These are phyloP conservation scores for Agarophyton chilense DNA, from an alignment of 23 red algal species.

Conservation along the genomic window DNA sequence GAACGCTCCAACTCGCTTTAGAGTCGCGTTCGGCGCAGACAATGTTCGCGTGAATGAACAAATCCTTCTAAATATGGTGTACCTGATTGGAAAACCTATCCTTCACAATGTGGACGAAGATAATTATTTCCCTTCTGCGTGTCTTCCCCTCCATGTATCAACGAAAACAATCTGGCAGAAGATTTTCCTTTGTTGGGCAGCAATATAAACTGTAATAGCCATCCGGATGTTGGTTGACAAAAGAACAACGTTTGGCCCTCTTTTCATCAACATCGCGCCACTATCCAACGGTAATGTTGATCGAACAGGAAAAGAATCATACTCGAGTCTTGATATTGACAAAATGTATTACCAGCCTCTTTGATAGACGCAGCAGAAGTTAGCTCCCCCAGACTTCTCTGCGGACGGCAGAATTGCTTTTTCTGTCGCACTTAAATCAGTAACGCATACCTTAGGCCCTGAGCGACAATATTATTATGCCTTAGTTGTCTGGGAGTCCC, in stretches of 20 bases:
- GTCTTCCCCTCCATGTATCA: slow-evolving; percentile 8
- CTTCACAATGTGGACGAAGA: slow-evolving; percentile 35
- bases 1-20: background rate
- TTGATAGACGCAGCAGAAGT: background rate
- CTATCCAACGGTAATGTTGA: slow-evolving; percentile 4
- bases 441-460: slow-evolving; percentile 26
- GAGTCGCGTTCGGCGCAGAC: slow-evolving; percentile 1
- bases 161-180: slow-evolving; percentile 15
- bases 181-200: background rate
- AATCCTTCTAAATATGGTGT: slow-evolving; percentile 36
- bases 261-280: background rate
- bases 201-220: slow-evolving; percentile 22
- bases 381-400: no score
- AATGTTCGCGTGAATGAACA: background rate
- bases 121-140: background rate
- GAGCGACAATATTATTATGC: background rate
- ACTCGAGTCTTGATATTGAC: slow-evolving; percentile 22
- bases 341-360: slow-evolving; percentile 23
- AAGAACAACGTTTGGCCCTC: background rate
- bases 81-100: slow-evolving; percentile 11
- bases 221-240: slow-evolving; percentile 15
- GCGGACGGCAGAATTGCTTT: background rate
- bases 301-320: background rate
- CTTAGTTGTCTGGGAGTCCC: slow-evolving; percentile 8
- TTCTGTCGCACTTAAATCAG: background rate